phyloP scores from a whole-genome alignment of 108 stramenopile species.

The Epithemia pelagica region DNA sequence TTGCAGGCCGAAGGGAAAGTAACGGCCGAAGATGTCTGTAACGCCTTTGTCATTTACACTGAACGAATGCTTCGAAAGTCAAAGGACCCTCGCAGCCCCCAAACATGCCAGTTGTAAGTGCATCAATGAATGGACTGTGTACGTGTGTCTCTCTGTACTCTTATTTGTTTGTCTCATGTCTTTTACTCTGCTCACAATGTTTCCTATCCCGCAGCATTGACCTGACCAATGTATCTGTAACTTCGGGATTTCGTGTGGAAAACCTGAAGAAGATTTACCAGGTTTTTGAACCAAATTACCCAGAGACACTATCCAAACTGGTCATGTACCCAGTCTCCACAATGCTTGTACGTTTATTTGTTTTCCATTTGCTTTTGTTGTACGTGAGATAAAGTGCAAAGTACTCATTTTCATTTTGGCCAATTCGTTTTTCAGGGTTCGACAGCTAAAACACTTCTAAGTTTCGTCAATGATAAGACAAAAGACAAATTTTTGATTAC shows the following conservation, averaged over 20 bases:
- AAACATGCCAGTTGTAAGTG: slow-evolving; percentile 45
- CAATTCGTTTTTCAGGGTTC: slow-evolving; percentile 19
- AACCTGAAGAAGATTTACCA: slow-evolving; percentile 60
- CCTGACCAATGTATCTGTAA: slow-evolving; percentile 58
- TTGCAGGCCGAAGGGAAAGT: slow-evolving; percentile 28
- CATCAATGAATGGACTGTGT: neutral
- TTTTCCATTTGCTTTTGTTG: slow-evolving; percentile 10
- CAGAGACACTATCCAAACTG: slow-evolving; percentile 70
- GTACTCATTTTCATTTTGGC: neutral
- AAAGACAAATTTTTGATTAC: slow-evolving; percentile 77
- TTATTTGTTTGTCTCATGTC: neutral
- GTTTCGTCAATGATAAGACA: slow-evolving; percentile 80
- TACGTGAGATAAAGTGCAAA: neutral
- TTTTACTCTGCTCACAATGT: neutral
- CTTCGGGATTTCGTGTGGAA: slow-evolving; percentile 55
- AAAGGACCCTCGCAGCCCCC: slow-evolving; percentile 55
- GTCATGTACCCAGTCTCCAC: slow-evolving; percentile 76
- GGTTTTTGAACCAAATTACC: slow-evolving; percentile 76
- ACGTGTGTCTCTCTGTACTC: neutral
- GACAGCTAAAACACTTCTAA: slow-evolving; percentile 50
- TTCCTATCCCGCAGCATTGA: slow-evolving; percentile 30
- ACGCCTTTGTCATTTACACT: slow-evolving; percentile 74
- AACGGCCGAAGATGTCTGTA: slow-evolving; percentile 52
- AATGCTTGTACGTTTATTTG: slow-evolving; percentile 15
- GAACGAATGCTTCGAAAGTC: slow-evolving; percentile 55